These are phyloP conservation scores for Beta macrorhiza DNA, from an alignment of 179 eudicot genomes.

Conservation along the genomic window DNA sequence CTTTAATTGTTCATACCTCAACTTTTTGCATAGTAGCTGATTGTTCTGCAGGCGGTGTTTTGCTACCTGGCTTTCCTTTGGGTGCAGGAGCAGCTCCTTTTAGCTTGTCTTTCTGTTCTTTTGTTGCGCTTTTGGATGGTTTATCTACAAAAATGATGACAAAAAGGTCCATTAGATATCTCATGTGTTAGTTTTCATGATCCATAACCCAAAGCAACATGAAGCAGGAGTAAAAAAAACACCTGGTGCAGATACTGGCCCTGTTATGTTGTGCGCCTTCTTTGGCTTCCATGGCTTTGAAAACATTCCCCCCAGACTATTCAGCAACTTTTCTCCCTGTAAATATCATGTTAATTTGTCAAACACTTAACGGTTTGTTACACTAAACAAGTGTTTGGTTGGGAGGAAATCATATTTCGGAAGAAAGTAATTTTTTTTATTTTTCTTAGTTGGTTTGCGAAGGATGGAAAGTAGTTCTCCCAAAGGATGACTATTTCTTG, in stretches of 20 bases:
- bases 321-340: constrained; percentile 89
- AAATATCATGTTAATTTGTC: background rate
- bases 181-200: too few species aligned
- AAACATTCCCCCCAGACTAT: constrained; percentile 94
- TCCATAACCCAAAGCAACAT: background rate
- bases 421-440: too few species aligned
- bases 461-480: too few species aligned
- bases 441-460: too few species aligned
- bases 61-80: constrained; percentile 42
- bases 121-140: constrained; percentile 39
- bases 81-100: constrained; percentile 33
- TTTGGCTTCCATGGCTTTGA: constrained; percentile 94
- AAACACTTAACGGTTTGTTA: background rate
- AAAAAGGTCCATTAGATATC: background rate
- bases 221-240: background rate
- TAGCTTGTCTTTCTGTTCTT: constrained; percentile 71
- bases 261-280: constrained; percentile 59
- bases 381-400: background rate
- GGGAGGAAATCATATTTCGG: too few species aligned
- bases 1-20: constrained; percentile 50
- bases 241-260: constrained; percentile 70
- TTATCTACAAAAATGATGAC: constrained; percentile 24
- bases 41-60: constrained; percentile 62
- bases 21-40: constrained; percentile 66
- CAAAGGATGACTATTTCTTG: too few species aligned